Base-by-base conservation (phyloP, 225 moss, liverwort and hornwort species). In the Rhytidiadelphus loreus region DNA sequence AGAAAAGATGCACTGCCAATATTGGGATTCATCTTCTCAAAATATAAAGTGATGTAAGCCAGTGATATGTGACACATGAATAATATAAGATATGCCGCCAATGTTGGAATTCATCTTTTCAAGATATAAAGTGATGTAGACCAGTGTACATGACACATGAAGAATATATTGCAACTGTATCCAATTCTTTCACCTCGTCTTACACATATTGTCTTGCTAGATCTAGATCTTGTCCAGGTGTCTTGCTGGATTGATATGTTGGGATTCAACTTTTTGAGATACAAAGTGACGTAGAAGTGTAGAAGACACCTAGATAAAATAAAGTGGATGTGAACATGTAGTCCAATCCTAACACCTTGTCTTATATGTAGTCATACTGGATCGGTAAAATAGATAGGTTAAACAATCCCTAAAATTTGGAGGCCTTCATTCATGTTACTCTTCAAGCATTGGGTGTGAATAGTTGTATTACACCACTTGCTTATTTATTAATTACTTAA, bases 321-420 rank as follows among this genome's bases (percentile, higher is more conserved):
- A 4, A 77, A 25, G n/a, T 25, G 4, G n/a, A 56, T 56, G 56
- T n/a, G 1, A 25, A 39, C 7, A 39, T 39, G 57, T 28, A 17
- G 26, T 39, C 11, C 8, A 53, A 57, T 57, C 6, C 11, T 57
- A 25, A 11, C 2, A 35, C n/a, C 11, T 39, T 25, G 15, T 57
- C 5, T 17, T 57, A 7, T 18, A 39, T 26, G 9, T 2, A 57
- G 1, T 39, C 39, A 58, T 79, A 5, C 11, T 0, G 1, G 0
- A 39, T 39, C 0, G 0, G 0, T 12, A 14, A 16, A 6, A 56
- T 26, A 1, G 2, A 28, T 28, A 79, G 28, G 10, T 28, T 17
- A 10, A 39, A 74, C 2, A 57, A 0, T 79, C 7, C 3, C 18
- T 18, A 39, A 41, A 79, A 29, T 79, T 57, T 39, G 5, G 18